Evolutionary conservation across 1,139 yeast genomes (phyloP).

Genomic region (Waltiozyma sp.): DNA sequence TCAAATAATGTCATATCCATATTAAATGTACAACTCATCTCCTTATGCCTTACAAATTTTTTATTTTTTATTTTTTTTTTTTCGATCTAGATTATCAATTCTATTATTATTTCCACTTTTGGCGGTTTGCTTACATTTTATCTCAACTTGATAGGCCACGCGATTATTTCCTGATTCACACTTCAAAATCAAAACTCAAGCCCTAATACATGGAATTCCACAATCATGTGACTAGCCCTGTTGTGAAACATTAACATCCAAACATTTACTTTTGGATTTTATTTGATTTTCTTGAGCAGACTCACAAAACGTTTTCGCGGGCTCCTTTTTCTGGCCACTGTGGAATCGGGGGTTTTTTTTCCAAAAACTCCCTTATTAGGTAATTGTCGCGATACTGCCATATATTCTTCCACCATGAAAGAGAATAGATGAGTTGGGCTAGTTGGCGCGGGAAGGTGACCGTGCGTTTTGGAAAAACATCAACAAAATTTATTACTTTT

Average conservation of each 20-base stretch:
- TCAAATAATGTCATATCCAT: neutral
- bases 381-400: neutral
- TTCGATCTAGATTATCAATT: neutral
- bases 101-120: neutral
- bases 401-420: no score
- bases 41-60: no score
- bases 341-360: neutral
- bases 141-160: neutral
- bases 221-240: neutral
- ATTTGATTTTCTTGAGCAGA: neutral
- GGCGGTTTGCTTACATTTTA: neutral
- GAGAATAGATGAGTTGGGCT: no score
- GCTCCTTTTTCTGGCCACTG: neutral
- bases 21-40: no score
- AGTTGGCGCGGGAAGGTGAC: neutral
- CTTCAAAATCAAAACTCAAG: no score
- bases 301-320: neutral
- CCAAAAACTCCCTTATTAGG: neutral
- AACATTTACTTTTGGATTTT: neutral
- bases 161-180: no score
- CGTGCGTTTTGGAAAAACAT: conserved; percentile 1
- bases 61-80: no score
- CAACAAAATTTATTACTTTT: conserved; percentile 1
- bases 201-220: neutral
- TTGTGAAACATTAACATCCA: neutral